Evolutionary conservation across 1,139 yeast genomes (phyloP), one percentile per base, ranked within the genome.

Genomic region (Geotrichum citri-aurantii): DNA sequence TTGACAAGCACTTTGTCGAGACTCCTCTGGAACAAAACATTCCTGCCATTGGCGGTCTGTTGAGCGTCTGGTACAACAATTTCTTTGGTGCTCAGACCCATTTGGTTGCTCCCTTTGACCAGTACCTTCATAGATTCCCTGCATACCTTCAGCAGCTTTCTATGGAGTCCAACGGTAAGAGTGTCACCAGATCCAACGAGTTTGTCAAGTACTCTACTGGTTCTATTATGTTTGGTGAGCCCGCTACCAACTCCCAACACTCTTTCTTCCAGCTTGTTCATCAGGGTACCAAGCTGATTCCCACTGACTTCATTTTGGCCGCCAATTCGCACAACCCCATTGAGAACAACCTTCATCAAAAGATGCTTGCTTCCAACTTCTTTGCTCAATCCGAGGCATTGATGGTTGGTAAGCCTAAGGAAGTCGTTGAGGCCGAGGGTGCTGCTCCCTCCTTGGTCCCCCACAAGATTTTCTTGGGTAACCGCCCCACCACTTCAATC

Each of bases 201-300:
- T 90, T 87, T 79, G 89, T 96, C 71, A 84, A 86, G 79, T 93
- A 93, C 81, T 92, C 95, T 72, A 92, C 98, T 55, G 99, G 99
- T 66, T 81, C 96, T 61, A 91, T 93, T 65, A 79, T 93, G 71
- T 93, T 93, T 71, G 99, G 99, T 72, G 99, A 93, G 80, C 99
- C 99, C 71, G 95, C 97, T 63, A 93, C 99, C 65, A 93, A 93
- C 76, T 95, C 99, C 61, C 99, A 93, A 80, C 99, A 93, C 79
- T 92, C 98, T 46, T 93, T 93, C 86, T 93, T 93, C 93, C 99
- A 93, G 79, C 84, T 93, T 77, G 96, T 93, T 62, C 99, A 93
- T 79, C 99, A 93, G 80, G 99, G 99, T 73, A 91, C 99, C 66
- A 93, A 93, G 80, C 80, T 92, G 74, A 93, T 93, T 68, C 99